Evolutionary conservation across 805 yeast genomes (phyloP).

Genomic region (Yamadazyma tumulicola): DNA sequence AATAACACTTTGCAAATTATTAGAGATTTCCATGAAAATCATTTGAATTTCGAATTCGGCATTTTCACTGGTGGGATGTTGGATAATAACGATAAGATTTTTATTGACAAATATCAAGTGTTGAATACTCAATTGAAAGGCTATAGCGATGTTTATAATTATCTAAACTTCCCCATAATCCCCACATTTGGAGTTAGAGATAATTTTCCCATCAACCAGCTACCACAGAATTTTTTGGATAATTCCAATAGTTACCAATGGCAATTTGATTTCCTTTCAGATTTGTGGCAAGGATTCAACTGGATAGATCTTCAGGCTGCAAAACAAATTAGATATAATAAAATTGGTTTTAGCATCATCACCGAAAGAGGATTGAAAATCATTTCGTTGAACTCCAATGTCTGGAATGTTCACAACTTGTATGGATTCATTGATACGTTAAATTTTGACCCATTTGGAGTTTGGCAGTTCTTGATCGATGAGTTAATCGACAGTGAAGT

Average conservation of each 20-base stretch:
- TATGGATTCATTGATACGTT: slow-evolving; percentile 49
- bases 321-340: slow-evolving; percentile 40
- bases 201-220: slow-evolving; percentile 65
- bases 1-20: slow-evolving; percentile 48
- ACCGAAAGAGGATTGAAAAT: slow-evolving; percentile 57
- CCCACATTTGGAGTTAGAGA: slow-evolving; percentile 69
- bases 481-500: slow-evolving; percentile 59
- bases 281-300: slow-evolving; percentile 31
- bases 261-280: slow-evolving; percentile 36
- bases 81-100: slow-evolving; percentile 54
- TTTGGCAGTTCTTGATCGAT: slow-evolving; percentile 54
- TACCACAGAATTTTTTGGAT: slow-evolving; percentile 44
- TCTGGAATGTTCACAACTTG: slow-evolving; percentile 59
- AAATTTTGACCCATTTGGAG: slow-evolving; percentile 60
- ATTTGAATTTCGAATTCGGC: slow-evolving; percentile 51
- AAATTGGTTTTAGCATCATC: slow-evolving; percentile 57
- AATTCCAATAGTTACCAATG: slow-evolving; percentile 27
- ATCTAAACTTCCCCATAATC: slow-evolving; percentile 53
- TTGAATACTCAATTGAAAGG: slow-evolving; percentile 68
- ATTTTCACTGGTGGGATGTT: slow-evolving; percentile 72
- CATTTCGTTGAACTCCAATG: slow-evolving; percentile 62
- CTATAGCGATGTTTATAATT: slow-evolving; percentile 54
- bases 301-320: slow-evolving; percentile 30
- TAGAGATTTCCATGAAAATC: slow-evolving; percentile 18
- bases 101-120: slow-evolving; percentile 53